phyloP scores from a whole-genome alignment of 140 eudicot genomes.

The Oenanthe javanica region DNA sequence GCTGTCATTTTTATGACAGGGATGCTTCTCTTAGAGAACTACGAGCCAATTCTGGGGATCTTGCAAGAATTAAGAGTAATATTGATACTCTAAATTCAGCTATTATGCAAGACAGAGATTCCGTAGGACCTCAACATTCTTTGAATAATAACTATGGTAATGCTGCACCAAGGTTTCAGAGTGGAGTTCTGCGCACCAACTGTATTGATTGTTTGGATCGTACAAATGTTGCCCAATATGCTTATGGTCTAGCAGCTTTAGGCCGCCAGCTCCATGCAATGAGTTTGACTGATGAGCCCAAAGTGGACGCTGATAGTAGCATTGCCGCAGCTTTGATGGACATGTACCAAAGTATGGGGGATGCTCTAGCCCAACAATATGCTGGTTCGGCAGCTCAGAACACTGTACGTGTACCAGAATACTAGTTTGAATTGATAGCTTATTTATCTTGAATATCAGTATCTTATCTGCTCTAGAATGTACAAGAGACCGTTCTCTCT shows the following conservation, averaged over 20 bases:
- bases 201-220: slow-evolving; percentile 97
- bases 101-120: slow-evolving; percentile 44
- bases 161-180: slow-evolving; percentile 61
- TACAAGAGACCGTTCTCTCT: neutral
- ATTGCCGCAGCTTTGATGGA: slow-evolving; percentile 92
- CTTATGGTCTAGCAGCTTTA: slow-evolving; percentile 84
- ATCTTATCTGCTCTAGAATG: neutral
- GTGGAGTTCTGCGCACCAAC: slow-evolving; percentile 88
- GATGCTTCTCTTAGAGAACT: slow-evolving; percentile 78
- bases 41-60: slow-evolving; percentile 63
- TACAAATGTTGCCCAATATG: slow-evolving; percentile 97
- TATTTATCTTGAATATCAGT: neutral
- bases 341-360: slow-evolving; percentile 95
- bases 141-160: slow-evolving; percentile 32
- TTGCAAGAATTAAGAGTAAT: slow-evolving; percentile 38
- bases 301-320: slow-evolving; percentile 83
- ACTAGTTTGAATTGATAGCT: neutral
- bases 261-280: slow-evolving; percentile 90
- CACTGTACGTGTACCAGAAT: slow-evolving; percentile 44
- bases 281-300: slow-evolving; percentile 69
- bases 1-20: slow-evolving; percentile 35
- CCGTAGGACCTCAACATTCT: slow-evolving; percentile 24
- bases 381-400: slow-evolving; percentile 99
- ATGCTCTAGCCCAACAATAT: slow-evolving; percentile 97
- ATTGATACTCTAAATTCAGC: slow-evolving; percentile 28